A percentile compares a stretch with the other conserved stretches of the same genome.
Evolutionary conservation across 192 early-diverging fungal species (phyloP).

Genomic region (Entomortierella beljakovae): DNA sequence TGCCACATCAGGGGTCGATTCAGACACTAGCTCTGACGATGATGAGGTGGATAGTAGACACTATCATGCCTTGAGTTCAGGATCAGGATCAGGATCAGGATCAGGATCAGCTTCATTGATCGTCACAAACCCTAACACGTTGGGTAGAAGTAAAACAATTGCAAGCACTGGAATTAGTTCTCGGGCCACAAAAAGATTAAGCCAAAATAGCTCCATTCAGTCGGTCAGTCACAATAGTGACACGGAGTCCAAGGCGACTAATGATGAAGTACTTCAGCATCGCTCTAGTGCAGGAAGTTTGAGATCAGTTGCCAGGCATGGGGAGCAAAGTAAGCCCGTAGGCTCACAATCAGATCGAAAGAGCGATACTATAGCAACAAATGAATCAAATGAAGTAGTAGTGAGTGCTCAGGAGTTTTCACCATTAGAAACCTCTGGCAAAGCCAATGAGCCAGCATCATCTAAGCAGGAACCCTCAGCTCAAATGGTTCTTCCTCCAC

Average conservation of each 20-base stretch:
- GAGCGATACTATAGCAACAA: neutral
- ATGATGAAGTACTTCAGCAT: constrained; percentile 19
- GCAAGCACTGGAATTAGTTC: constrained; percentile 38
- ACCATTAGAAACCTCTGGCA: neutral
- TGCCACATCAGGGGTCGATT: constrained; percentile 21
- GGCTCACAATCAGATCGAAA: neutral
- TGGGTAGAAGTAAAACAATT: constrained; percentile 39
- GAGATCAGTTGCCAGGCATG: constrained; percentile 32
- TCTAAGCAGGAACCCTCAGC: neutral
- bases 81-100: neutral
- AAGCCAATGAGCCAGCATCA: neutral
- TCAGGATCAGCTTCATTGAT: neutral
- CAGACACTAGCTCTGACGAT: constrained; percentile 11
- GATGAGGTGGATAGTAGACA: neutral
- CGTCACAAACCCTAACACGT: neutral
- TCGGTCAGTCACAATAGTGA: neutral
- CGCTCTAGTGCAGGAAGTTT: constrained; percentile 43
- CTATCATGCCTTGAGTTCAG: neutral
- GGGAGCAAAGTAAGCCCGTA: constrained; percentile 10
- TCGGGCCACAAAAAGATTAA: neutral
- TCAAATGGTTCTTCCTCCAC: neutral
- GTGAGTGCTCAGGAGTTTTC: neutral
- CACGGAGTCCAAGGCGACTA: neutral
- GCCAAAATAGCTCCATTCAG: neutral
- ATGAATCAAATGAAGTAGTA: neutral